Conservation (phyloP, 495 filamentous ascomycete genomes). For the Aspergillus egyptiacus region DNA sequence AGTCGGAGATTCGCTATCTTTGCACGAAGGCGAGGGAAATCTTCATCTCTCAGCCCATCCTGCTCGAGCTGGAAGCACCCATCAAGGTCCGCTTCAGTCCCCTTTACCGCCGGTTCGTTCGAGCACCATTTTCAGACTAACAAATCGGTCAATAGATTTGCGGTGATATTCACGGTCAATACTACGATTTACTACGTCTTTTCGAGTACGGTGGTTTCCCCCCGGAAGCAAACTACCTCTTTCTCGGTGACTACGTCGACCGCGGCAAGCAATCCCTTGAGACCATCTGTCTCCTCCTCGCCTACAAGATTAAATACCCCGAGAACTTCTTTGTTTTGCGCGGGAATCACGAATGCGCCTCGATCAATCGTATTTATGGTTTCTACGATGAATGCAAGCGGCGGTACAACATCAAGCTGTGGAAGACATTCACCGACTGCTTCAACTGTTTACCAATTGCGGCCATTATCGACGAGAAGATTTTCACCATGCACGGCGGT, state of each 20-base stretch:
- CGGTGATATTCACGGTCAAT: conserved; percentile 98
- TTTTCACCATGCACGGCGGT: conserved; percentile 99
- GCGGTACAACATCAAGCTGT: conserved; percentile 99
- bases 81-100: conserved; percentile 94
- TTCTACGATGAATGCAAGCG: conserved; percentile 99
- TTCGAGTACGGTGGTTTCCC: conserved; percentile 99
- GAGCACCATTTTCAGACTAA: background rate
- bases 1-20: conserved; percentile 94
- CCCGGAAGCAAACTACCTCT: conserved; percentile 98
- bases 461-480: conserved; percentile 99
- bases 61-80: conserved; percentile 94
- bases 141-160: conserved; percentile 64
- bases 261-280: conserved; percentile 99
- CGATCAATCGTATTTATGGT: conserved; percentile 99
- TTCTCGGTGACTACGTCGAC: conserved; percentile 98
- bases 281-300: conserved; percentile 95
- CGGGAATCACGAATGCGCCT: conserved; percentile 98
- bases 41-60: conserved; percentile 98
- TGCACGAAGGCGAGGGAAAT: conserved; percentile 99
- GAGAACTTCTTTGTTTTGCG: conserved; percentile 99
- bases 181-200: conserved; percentile 93
- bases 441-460: conserved; percentile 99
- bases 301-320: conserved; percentile 99
- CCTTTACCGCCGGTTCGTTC: background rate
- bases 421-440: conserved; percentile 99